Evolutionary conservation across 306 rosid species (phyloP), one percentile per base, ranked within the genome.

Genomic region (Hippophae tibetana): DNA sequence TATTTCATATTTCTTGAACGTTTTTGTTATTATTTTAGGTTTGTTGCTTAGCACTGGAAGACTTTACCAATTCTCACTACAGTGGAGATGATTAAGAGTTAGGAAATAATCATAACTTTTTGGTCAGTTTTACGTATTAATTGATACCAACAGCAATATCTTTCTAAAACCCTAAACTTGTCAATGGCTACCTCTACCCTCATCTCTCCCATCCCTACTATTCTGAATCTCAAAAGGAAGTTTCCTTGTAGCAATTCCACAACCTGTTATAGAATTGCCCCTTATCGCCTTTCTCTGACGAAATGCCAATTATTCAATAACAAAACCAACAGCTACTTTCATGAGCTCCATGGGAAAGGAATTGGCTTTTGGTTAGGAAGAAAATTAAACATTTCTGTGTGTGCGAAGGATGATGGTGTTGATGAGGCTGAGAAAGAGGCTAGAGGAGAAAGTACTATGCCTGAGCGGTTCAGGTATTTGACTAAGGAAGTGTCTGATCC

Each of bases 401-500:
- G 58, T 13, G 83, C 76, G 0, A 63, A 42, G 45, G 78, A 64
- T 64, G 67, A 43, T 43, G 45, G 67, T 10, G 66, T 18, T 31
- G 82, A 76, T 54, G 78, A 80, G 68, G 82, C 81, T 47, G 89
- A 85, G 71, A 78, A 73, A 47, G 79, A 78, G 64, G 75, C 61
- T 54, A 75, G 84, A 47, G 79, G 72, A 18, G 78, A 56, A 57
- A 75, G 95, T 58, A 83, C 96, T 47, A 76, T 86, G 93, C 96
- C 99, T 3, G 85, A 74, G 69, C 75, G 93, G 77, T 92, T 92
- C 76, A 71, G 86, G 60, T 74, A 83, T 52, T 73, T 81, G 43
- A 8, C 84, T 41, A 80, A 71, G 72, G 95, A 92, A 84, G 90
- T 80, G 76, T 77, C 95, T 4, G 81, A 77, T 63, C 74, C 82